Conservation (phyloP, 2,329 filamentous ascomycete species). For the Didymella keratinophila region DNA sequence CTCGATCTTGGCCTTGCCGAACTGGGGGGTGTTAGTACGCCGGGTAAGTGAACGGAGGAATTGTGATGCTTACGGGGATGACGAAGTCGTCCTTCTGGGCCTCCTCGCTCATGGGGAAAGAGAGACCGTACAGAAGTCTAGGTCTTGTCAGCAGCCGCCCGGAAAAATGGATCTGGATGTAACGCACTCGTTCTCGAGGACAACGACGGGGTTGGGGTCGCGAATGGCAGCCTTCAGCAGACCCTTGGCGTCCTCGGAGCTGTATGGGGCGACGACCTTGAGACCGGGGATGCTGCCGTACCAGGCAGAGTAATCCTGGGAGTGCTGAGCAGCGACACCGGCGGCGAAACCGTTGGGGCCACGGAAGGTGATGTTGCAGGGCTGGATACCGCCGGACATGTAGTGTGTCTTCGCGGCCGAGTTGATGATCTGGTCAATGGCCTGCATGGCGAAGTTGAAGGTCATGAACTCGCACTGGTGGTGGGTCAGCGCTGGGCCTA, state of each 20-base stretch:
- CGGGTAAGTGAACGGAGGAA: not conserved
- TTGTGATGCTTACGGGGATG: slow-evolving; percentile 65
- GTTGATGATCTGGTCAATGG: slow-evolving; percentile 99
- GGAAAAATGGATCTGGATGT: not conserved
- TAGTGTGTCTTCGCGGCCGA: slow-evolving; percentile 98
- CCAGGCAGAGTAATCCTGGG: slow-evolving; percentile 98
- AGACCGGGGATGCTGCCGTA: slow-evolving; percentile 97
- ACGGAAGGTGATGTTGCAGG: slow-evolving; percentile 99
- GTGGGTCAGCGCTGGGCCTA: slow-evolving; percentile 7
- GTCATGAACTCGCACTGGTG: slow-evolving; percentile 98
- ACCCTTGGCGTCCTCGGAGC: slow-evolving; percentile 97
- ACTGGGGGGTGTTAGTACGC: slow-evolving; percentile 52
- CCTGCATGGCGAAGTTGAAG: slow-evolving; percentile 99
- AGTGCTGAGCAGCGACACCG: slow-evolving; percentile 97
- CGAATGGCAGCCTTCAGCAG: slow-evolving; percentile 97
- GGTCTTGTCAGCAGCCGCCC: slow-evolving; percentile 35
- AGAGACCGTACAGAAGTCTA: slow-evolving; percentile 84
- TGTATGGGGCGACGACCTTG: slow-evolving; percentile 97
- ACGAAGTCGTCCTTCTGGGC: slow-evolving; percentile 97
- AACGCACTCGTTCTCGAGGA: slow-evolving; percentile 61
- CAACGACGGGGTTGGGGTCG: slow-evolving; percentile 95
- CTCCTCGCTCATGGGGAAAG: slow-evolving; percentile 96
- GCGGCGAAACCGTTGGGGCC: slow-evolving; percentile 97
- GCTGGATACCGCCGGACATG: slow-evolving; percentile 99
- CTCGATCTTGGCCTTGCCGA: slow-evolving; percentile 99